Base-by-base conservation (phyloP, 164 flowering plant genomes). In the Hamamelis virginiana region DNA sequence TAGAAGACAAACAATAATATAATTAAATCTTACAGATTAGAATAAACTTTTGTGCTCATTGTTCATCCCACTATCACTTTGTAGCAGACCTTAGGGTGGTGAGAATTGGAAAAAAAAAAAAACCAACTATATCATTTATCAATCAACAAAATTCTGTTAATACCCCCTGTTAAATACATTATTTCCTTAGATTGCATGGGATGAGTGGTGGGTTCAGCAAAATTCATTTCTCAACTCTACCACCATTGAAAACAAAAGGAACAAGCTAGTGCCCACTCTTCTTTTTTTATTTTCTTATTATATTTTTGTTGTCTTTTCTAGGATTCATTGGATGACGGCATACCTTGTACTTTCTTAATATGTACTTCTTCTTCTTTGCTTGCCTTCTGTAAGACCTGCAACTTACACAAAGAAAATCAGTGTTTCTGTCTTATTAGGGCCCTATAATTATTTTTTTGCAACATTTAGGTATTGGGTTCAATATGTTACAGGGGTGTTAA, bases 361-460 rank as follows among this genome's bases (percentile, higher is more conserved):
- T 68, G 66, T 48, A 62, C 74, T 26, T 82, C 82, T 74, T 72
- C 83, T 47, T 70, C 79, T 44, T 5, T 56, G 65, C 55, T 75
- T 67, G 74, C 58, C 47, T 77, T 52, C 16, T 82, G 79, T 77
- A 92, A 69, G 48, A 77, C 80, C 97, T 90, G 81, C 70, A 80
- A 66, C 33, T 73, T 63, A 64, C 57, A 62, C 25, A 71, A 64
- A 12, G 12, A 28, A 55, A 28, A 11, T 75, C n/a, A 75, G 59
- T 71, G 51, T 0, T 22, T 18, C 21, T 60, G 4, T 50, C 63
- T 25, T 43, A 26, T 33, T 4, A 11, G 58, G 28, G 14, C 43
- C n/a, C 13, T 9, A 11, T 19, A 14, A 6, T 21, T 18, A 27
- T 50, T 27, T 18, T 63, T n/a, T 45, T 18, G 16, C 41, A 15